phyloP scores from a whole-genome alignment of 2,329 filamentous ascomycete genomes.

The Sphaerulina populicola region DNA sequence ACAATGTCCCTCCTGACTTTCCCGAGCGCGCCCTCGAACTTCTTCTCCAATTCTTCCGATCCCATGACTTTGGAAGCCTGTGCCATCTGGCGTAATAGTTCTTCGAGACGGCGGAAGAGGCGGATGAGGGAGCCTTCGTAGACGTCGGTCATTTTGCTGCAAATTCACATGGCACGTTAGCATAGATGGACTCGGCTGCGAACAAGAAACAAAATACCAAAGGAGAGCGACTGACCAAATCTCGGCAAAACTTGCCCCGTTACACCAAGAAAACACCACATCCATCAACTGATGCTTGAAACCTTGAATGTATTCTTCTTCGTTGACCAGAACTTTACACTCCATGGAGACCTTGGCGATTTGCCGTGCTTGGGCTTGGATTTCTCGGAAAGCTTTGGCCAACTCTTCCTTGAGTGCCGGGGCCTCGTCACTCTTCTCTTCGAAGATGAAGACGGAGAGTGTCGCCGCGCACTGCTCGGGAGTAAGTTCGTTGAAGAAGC shows the following conservation, averaged over 20 bases:
- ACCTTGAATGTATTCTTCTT: slow-evolving; percentile 81
- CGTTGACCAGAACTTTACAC: slow-evolving; percentile 86
- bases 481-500: slow-evolving; percentile 92
- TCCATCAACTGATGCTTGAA: slow-evolving; percentile 98
- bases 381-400: slow-evolving; percentile 73
- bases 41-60: slow-evolving; percentile 82
- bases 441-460: slow-evolving; percentile 91
- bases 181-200: no score
- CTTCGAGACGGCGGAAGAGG: slow-evolving; percentile 89
- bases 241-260: slow-evolving; percentile 79
- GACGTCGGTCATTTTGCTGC: slow-evolving; percentile 95
- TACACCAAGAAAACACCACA: slow-evolving; percentile 84
- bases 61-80: slow-evolving; percentile 98
- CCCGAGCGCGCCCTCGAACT: slow-evolving; percentile 77
- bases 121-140: slow-evolving; percentile 96
- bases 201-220: not conserved
- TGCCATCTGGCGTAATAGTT: slow-evolving; percentile 87
- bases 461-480: slow-evolving; percentile 81
- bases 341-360: slow-evolving; percentile 92
- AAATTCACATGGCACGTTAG: not conserved
- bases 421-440: slow-evolving; percentile 80
- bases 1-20: slow-evolving; percentile 93
- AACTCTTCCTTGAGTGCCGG: slow-evolving; percentile 70
- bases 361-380: slow-evolving; percentile 75
- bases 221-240: slow-evolving; percentile 73